phyloP scores from a whole-genome alignment of 257 asterid genomes.

The Plectranthus barbatus region DNA sequence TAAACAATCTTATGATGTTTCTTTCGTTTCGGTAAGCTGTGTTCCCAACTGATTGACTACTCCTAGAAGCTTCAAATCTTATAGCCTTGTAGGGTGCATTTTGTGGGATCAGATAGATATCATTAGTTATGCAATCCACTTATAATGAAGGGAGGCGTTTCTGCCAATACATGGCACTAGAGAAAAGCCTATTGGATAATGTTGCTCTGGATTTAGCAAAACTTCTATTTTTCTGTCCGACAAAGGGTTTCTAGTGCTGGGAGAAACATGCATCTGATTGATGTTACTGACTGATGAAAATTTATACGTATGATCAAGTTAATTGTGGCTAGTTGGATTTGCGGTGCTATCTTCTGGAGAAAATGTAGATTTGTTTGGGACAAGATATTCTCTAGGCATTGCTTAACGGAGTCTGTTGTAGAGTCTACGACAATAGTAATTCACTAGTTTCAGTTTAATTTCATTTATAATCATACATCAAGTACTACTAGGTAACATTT shows the following conservation, averaged over 20 bases:
- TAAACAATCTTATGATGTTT: neutral
- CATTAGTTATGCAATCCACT: neutral
- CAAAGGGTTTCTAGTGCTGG: neutral
- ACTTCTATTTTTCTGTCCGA: neutral
- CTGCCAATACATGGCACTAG: neutral
- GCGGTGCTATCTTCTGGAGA: neutral
- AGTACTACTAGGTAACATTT: neutral
- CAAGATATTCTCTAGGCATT: neutral
- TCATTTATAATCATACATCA: neutral
- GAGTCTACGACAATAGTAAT: neutral
- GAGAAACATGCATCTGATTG: neutral
- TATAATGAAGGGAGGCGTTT: neutral
- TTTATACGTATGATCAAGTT: neutral
- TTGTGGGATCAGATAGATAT: neutral
- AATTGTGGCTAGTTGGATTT: neutral
- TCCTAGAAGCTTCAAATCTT: neutral
- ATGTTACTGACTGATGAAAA: neutral
- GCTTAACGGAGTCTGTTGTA: neutral
- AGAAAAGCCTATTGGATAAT: neutral
- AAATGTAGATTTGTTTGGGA: neutral
- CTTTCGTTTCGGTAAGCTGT: neutral
- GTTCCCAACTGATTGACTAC: neutral
- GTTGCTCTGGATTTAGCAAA: neutral
- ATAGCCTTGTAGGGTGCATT: neutral
- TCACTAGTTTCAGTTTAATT: constrained; percentile 1